Base-by-base conservation (phyloP, 176 grass and related monocot genomes). In the Tuctoria greenei region DNA sequence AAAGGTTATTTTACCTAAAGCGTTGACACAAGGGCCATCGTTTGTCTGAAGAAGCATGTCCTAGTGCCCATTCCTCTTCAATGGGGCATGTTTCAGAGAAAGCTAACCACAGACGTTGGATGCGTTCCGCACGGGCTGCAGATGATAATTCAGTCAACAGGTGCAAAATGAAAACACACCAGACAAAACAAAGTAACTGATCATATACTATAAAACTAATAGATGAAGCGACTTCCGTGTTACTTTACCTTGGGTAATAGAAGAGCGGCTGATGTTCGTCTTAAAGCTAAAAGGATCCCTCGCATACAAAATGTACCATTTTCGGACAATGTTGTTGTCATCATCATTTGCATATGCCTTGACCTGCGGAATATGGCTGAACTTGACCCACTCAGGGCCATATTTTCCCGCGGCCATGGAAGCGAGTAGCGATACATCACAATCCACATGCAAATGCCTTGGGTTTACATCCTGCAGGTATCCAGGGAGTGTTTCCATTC, bases 331-430 rank as follows among this genome's bases (percentile, higher is more conserved):
- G 17, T 27, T 2, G 16, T 77, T 44, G 20, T 20, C 5, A 0
- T 12, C 5, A 6, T 61, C 51, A 4, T 13, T 2, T 52, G 44
- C 61, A 77, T 77, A 77, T 15, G 43, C 74, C 4, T 65, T 51
- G 17, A 77, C 10, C 0, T 64, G 61, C 41, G 52, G 8, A 10
- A 77, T 38, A 12, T 66, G 75, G 13, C n/a, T 20, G 4, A 66
- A 51, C 61, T 66, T 77, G 13, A 17, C 44, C 75, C 75, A 77
- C 61, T 77, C 61, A 8, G 20, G 61, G 28, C 45, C 3, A 17
- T 31, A 64, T 36, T 51, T 0, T 4, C 75, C 31, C 7, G 0
- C 0, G 0, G 61, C 61, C 52, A 77, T 77, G 4, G 14, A 66
- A 25, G 20, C 7, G 4, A 77, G 46, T 3, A 77, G 46, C 0